Percentiles rank a stretch among this genome's conserved stretches.
phyloP scores from a whole-genome alignment of 441 rosid genomes.

The Breynia disticha region DNA sequence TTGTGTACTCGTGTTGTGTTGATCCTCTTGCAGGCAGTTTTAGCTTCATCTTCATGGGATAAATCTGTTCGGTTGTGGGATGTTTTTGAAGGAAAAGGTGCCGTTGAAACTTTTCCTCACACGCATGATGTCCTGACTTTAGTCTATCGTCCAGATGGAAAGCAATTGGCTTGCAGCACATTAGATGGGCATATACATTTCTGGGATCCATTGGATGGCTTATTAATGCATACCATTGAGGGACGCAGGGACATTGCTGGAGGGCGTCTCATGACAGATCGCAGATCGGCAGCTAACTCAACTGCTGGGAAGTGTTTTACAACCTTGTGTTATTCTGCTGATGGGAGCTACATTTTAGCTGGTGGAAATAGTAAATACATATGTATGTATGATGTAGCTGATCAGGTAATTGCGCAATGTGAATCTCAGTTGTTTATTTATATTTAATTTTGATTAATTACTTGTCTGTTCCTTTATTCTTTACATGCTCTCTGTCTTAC shows the following conservation, averaged over 20 bases:
- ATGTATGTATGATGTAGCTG: constrained; percentile 92
- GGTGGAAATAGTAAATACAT: constrained; percentile 96
- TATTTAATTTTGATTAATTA: neutral
- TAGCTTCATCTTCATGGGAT: constrained; percentile 99
- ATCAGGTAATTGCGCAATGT: constrained; percentile 49
- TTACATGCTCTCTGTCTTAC: neutral
- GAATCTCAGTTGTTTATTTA: neutral
- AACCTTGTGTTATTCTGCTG: constrained; percentile 86
- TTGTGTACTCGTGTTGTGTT: constrained; percentile 5
- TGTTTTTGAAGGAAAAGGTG: constrained; percentile 88
- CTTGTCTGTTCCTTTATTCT: neutral
- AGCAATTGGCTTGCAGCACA: constrained; percentile 83
- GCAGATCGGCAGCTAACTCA: constrained; percentile 87
- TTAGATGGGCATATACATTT: constrained; percentile 93
- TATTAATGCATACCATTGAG: constrained; percentile 86
- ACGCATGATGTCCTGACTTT: constrained; percentile 87
- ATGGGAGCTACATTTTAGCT: constrained; percentile 88
- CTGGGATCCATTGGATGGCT: constrained; percentile 92
- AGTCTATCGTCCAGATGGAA: constrained; percentile 93
- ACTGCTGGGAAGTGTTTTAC: constrained; percentile 93
- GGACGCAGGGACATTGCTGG: constrained; percentile 97
- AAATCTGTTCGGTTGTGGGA: constrained; percentile 87
- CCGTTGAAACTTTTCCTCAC: constrained; percentile 79
- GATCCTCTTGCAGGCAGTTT: constrained; percentile 44
- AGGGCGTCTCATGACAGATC: constrained; percentile 88